phyloP scores from a whole-genome alignment of 345 rosid genomes.

The Gossypium arboreum region DNA sequence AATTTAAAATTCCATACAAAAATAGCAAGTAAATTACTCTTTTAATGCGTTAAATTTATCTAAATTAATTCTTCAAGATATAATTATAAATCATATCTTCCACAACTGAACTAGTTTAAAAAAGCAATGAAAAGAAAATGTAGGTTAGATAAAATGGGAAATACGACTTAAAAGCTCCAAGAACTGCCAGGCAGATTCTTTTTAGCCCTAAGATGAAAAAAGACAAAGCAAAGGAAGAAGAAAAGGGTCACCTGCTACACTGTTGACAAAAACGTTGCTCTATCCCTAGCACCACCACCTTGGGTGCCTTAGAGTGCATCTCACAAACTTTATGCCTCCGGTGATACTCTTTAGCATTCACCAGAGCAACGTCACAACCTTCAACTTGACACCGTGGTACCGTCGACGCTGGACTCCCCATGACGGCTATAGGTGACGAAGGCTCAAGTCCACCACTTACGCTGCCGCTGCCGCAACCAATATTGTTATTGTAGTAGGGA shows the following conservation, averaged over 20 bases:
- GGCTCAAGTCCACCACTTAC: conserved; percentile 12
- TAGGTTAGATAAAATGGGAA: neutral
- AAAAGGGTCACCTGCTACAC: conserved; percentile 66
- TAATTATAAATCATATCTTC: too few species aligned
- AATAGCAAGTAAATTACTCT: neutral
- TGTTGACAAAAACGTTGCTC: conserved; percentile 89
- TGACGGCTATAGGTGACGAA: conserved; percentile 15
- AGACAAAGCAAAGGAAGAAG: neutral
- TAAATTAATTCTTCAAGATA: too few species aligned
- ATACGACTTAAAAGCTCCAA: too few species aligned
- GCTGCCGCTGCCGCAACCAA: neutral
- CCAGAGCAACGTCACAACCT: conserved; percentile 59
- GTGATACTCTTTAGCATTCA: conserved; percentile 68
- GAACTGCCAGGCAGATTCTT: neutral
- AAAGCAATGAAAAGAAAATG: neutral
- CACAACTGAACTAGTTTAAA: too few species aligned
- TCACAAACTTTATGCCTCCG: conserved; percentile 80
- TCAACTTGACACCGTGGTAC: conserved; percentile 73
- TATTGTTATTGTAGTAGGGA: conserved; percentile 8
- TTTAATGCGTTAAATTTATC: too few species aligned
- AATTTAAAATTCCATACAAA: neutral
- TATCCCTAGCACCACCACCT: conserved; percentile 56
- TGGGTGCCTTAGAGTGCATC: conserved; percentile 69
- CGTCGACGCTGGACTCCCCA: conserved; percentile 11
- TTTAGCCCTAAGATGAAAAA: neutral